Percentiles rank a stretch among this genome's conserved stretches.
phyloP scores from a whole-genome alignment of 306 rosid species.

The Quercus berberidifolia region DNA sequence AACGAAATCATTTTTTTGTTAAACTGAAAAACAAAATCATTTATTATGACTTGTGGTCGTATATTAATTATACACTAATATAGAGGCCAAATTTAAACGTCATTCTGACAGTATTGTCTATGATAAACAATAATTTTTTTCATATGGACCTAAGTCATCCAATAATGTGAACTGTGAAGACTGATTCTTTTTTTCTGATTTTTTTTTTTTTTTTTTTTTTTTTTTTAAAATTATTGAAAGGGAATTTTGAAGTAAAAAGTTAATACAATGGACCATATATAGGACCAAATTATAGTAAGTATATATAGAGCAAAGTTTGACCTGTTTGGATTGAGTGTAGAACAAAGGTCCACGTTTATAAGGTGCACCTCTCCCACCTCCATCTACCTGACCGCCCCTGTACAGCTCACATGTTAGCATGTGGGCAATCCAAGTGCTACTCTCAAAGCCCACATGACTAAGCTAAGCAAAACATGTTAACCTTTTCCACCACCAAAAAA shows the following conservation, averaged over 20 bases:
- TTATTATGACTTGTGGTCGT: too few species aligned
- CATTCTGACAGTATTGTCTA: constrained; percentile 15
- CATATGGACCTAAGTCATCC: too few species aligned
- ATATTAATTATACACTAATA: background rate
- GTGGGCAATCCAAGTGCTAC: constrained; percentile 42
- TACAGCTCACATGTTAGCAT: constrained; percentile 63
- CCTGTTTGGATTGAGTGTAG: background rate
- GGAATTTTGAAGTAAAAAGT: background rate
- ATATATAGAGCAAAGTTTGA: constrained; percentile 4
- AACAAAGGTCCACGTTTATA: constrained; percentile 25
- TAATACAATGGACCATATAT: background rate
- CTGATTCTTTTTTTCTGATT: background rate
- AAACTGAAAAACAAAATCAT: too few species aligned
- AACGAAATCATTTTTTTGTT: too few species aligned
- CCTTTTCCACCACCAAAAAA: background rate
- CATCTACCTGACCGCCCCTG: constrained; percentile 20
- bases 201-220: too few species aligned
- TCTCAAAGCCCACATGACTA: constrained; percentile 42
- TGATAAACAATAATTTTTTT: background rate
- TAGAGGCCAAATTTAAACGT: constrained; percentile 8
- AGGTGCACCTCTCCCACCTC: background rate
- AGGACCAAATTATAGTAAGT: background rate
- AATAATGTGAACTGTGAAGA: background rate
- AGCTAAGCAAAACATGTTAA: constrained; percentile 10
- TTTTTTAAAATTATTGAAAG: background rate